These are phyloP conservation scores for Ogataea saltuana DNA, from an alignment of 805 yeast genomes.

Conservation along the genomic window DNA sequence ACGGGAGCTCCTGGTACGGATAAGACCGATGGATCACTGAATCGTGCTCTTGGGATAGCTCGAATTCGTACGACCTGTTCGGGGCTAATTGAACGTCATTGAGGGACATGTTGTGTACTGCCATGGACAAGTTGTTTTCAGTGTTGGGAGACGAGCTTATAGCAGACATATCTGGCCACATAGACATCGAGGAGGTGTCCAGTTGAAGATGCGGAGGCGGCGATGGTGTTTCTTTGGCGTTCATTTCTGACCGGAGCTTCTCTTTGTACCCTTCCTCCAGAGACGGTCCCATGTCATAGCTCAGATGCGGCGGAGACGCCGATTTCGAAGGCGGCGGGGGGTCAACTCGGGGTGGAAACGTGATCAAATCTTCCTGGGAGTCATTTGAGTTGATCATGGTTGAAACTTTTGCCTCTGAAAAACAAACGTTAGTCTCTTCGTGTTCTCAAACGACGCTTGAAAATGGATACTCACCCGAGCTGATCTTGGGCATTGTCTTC, in stretches of 20 bases:
- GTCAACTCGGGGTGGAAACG: constrained; percentile 2
- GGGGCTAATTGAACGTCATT: no score
- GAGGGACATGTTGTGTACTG: constrained; percentile 3
- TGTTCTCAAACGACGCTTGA: background rate
- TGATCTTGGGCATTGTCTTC: constrained; percentile 2
- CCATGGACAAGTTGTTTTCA: constrained; percentile 1
- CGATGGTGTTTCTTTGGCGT: background rate
- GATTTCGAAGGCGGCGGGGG: background rate
- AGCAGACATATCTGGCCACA: constrained; percentile 17
- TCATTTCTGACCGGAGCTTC: constrained; percentile 3
- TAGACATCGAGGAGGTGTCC: constrained; percentile 8
- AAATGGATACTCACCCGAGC: constrained; percentile 9
- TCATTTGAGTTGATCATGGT: constrained; percentile 8
- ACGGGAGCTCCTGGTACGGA: constrained; percentile 12
- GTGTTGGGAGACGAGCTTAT: constrained; percentile 16
- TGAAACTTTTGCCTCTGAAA: constrained; percentile 4
- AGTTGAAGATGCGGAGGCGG: constrained; percentile 4
- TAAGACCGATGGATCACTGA: no score
- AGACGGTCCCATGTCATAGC: constrained; percentile 26
- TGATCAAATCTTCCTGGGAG: constrained; percentile 22
- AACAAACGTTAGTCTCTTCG: background rate
- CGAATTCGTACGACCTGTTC: no score
- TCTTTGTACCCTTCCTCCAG: constrained; percentile 24
- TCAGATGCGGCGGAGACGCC: constrained; percentile 2
- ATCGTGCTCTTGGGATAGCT: no score